Conservation (phyloP, 495 filamentous ascomycete species). For the Tuber microsphaerosporum region DNA sequence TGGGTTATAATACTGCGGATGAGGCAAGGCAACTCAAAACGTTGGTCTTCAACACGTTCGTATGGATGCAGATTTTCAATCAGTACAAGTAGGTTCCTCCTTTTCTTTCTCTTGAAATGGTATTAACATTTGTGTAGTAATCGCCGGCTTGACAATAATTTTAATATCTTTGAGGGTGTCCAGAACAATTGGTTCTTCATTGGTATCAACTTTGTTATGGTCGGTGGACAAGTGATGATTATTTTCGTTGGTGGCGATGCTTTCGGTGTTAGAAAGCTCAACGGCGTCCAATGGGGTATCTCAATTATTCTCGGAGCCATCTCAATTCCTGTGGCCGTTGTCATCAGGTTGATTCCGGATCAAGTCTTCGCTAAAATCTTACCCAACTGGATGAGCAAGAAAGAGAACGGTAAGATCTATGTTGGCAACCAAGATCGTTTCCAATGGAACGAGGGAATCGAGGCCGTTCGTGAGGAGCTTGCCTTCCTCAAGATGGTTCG, state of each 20-base stretch:
- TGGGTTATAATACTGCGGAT: conserved; percentile 49
- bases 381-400: conserved; percentile 49
- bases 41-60: conserved; percentile 82
- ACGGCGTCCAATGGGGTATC: conserved; percentile 65
- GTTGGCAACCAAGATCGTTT: conserved; percentile 57
- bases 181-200: conserved; percentile 75
- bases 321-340: conserved; percentile 62
- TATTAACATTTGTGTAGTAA: conserved; percentile 45
- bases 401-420: conserved; percentile 46
- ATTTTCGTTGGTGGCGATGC: conserved; percentile 68
- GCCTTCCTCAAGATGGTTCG: conserved; percentile 84
- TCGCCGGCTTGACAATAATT: conserved; percentile 77
- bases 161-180: conserved; percentile 86
- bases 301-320: conserved; percentile 64
- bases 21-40: conserved; percentile 51
- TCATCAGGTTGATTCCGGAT: conserved; percentile 72
- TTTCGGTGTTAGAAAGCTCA: conserved; percentile 57
- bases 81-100: conserved; percentile 56
- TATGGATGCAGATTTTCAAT: conserved; percentile 96
- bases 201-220: conserved; percentile 70
- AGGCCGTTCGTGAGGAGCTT: conserved; percentile 71
- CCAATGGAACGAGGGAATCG: conserved; percentile 56
- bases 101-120: conserved; percentile 1
- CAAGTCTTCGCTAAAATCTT: conserved; percentile 52
- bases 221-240: conserved; percentile 74